Evolutionary conservation across 345 rosid genomes (phyloP), one percentile per base, ranked within the genome.

Genomic region (Rhodamnia rubescens): DNA sequence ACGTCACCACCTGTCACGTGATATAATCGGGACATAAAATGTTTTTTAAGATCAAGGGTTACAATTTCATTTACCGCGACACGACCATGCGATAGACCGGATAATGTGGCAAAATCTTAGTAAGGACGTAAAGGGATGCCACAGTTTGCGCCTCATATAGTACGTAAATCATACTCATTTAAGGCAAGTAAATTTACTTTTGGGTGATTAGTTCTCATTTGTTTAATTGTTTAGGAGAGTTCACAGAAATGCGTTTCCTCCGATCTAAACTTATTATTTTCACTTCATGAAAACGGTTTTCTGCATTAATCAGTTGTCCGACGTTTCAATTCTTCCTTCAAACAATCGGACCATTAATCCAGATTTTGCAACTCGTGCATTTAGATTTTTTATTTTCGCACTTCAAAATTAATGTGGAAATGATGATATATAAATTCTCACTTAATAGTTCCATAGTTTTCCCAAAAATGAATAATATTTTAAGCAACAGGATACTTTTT

Each of bases 1-100:
- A 58, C 0, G 8, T 26, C 32, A 11, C 32, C 2, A 0, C 26
- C 26, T 26, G 64, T 3, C 32, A 58, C 32, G 0, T 26, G 64
- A 3, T n/a, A 59, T 27, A 27, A 59, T 14, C 74, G 8, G 4
- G 8, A 7, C 74, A 27, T 59, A 6, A 59, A 59, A 14, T 59
- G 6, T 20, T 0, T 59, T 59, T 27, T 13, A 59, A 59, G 5
- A 27, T 27, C 40, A 27, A 13, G 1, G 7, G 15, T 59, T 59
- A 27, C 20, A 59, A 58, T 59, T 59, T 59, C 64, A 2, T 58
- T 58, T 6, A 27, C 20, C 74, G 10, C 74, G 0, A 59, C 36
- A 13, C 4, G 15, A 8, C 5, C 36, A 13, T 1, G 14, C 32
- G 6, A 59, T 0, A 59, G 6, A 5, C 36, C 0, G 1, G 20